Evolutionary conservation across 2,329 filamentous ascomycete genomes (phyloP).

Genomic region (Emmonsiellopsis sp.): DNA sequence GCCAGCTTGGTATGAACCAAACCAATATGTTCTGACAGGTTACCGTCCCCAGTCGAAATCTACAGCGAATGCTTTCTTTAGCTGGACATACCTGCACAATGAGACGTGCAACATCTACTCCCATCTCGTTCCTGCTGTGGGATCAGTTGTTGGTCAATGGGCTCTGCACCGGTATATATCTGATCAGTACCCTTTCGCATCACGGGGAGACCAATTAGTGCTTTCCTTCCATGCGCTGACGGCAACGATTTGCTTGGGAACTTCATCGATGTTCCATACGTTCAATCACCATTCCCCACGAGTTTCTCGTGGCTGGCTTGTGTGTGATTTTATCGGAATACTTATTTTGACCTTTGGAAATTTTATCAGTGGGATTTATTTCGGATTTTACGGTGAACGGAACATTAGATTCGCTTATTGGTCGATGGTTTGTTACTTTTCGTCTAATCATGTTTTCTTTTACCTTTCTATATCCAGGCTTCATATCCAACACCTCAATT

Average conservation of each 20-base stretch:
- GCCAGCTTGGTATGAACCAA: constrained; percentile 36
- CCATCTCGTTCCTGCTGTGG: constrained; percentile 36
- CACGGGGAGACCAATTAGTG: constrained; percentile 9
- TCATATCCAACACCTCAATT: not conserved
- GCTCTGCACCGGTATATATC: not conserved
- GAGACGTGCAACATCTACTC: constrained; percentile 37
- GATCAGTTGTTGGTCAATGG: constrained; percentile 14
- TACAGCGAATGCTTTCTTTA: constrained; percentile 26
- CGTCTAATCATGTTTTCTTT: not conserved
- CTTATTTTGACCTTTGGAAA: constrained; percentile 23
- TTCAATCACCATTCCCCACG: constrained; percentile 23
- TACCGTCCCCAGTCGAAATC: constrained; percentile 37
- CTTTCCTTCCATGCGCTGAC: constrained; percentile 15
- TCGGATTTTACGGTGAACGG: constrained; percentile 27
- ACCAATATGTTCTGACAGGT: constrained; percentile 31
- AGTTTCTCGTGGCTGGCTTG: constrained; percentile 17
- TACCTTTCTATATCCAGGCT: not conserved
- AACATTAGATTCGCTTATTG: constrained; percentile 22
- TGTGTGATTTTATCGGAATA: constrained; percentile 26
- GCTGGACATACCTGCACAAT: constrained; percentile 36
- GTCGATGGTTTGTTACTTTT: constrained; percentile 21
- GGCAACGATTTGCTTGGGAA: constrained; percentile 25
- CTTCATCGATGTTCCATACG: constrained; percentile 24
- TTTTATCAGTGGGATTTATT: constrained; percentile 26
- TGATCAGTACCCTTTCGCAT: not conserved